These are phyloP conservation scores for Phytopythium ostracodes DNA, from an alignment of 352 stramenopile species.

Conservation along the genomic window DNA sequence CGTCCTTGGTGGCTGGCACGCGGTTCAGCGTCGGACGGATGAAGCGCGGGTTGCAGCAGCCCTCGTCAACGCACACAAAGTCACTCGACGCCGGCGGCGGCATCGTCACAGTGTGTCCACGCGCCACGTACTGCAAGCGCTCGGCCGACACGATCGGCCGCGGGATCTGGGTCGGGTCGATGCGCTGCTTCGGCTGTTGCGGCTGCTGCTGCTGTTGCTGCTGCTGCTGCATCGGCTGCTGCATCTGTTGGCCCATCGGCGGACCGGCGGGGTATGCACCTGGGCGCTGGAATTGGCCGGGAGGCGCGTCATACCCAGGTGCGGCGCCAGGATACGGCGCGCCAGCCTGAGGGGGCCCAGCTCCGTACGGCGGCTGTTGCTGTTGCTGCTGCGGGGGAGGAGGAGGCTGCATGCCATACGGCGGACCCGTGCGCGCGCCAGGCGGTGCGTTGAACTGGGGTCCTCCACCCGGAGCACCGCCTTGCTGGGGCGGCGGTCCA, in stretches of 20 bases:
- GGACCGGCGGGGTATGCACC: conserved; percentile 9
- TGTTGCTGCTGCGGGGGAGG: conserved; percentile 2
- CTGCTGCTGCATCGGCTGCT: conserved; percentile 14
- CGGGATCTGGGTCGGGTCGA: conserved; percentile 87
- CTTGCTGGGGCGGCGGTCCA: conserved; percentile 19
- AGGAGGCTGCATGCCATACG: conserved; percentile 13
- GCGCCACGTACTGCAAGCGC: conserved; percentile 68
- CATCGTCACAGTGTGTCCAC: conserved; percentile 81
- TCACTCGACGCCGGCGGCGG: conserved; percentile 69
- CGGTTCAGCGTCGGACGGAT: conserved; percentile 87
- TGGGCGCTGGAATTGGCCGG: conserved; percentile 12
- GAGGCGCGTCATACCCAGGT: conserved; percentile 8
- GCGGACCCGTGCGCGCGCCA: conserved; percentile 7
- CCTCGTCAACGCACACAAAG: conserved; percentile 82
- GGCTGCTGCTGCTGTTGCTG: conserved; percentile 30
- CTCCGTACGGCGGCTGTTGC: conserved; percentile 14
- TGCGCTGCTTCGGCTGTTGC: conserved; percentile 66
- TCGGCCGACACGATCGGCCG: conserved; percentile 68
- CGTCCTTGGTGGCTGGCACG: conserved; percentile 64
- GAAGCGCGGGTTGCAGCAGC: conserved; percentile 86
- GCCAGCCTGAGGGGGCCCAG: conserved; percentile 13
- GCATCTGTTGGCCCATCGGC: conserved; percentile 5
- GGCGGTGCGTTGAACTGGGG: conserved; percentile 1
- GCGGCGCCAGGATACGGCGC: conserved; percentile 17
- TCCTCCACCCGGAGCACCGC: not conserved